phyloP scores from a whole-genome alignment of 371 early-diverging fungal species.

The Mucor saturninus region DNA sequence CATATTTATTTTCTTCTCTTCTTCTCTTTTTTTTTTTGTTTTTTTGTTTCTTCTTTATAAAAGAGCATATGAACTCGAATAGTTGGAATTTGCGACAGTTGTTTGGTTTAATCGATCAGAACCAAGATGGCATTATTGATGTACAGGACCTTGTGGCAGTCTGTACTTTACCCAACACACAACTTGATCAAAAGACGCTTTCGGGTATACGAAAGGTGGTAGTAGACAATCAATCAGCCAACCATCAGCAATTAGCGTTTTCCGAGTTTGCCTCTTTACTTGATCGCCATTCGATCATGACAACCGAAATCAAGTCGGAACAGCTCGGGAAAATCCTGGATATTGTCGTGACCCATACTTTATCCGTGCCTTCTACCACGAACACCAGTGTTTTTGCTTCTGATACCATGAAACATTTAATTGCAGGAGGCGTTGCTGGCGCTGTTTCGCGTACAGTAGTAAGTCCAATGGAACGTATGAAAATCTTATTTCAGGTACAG shows the following conservation, averaged over 20 bases:
- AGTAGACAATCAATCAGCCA: neutral
- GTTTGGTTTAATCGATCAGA: slow-evolving; percentile 61
- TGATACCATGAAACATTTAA: slow-evolving; percentile 78
- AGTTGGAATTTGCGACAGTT: slow-evolving; percentile 54
- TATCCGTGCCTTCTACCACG: slow-evolving; percentile 24
- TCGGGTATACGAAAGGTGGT: slow-evolving; percentile 7
- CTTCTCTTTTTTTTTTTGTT: neutral
- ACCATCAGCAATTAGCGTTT: slow-evolving; percentile 20
- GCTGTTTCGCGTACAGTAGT: slow-evolving; percentile 92
- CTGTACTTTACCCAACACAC: slow-evolving; percentile 42
- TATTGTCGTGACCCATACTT: slow-evolving; percentile 31
- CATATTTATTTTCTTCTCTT: neutral
- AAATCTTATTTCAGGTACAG: slow-evolving; percentile 87
- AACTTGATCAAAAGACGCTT: slow-evolving; percentile 31
- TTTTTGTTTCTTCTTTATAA: neutral
- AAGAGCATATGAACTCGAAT: slow-evolving; percentile 26
- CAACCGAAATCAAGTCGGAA: slow-evolving; percentile 38
- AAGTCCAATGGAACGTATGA: slow-evolving; percentile 92
- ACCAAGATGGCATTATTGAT: slow-evolving; percentile 64
- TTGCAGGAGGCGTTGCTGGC: slow-evolving; percentile 92
- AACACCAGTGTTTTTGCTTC: slow-evolving; percentile 21
- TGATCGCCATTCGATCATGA: slow-evolving; percentile 32
- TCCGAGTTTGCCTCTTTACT: slow-evolving; percentile 42
- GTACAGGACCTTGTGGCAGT: slow-evolving; percentile 55
- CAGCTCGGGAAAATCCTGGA: slow-evolving; percentile 43